phyloP scores from a whole-genome alignment of 169 alveolate species.

The Plasmodium vivax region DNA sequence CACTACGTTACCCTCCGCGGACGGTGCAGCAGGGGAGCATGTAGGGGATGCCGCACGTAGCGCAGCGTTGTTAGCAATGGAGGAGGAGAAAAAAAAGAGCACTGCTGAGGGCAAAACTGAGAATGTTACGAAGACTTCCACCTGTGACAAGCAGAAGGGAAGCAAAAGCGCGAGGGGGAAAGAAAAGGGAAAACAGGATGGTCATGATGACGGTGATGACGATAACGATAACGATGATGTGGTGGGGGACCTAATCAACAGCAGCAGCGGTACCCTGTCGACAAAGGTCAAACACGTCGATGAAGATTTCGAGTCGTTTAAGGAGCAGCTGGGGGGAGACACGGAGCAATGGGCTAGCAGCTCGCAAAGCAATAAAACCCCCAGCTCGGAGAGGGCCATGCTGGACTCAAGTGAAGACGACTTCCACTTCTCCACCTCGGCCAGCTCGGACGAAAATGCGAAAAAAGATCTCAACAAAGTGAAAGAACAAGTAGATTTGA shows the following conservation, averaged over 20 bases:
- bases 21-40: not conserved
- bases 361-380: conserved; percentile 8
- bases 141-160: not conserved
- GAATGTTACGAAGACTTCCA: not conserved
- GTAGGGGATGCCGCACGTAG: not conserved
- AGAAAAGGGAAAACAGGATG: not conserved
- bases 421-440: conserved; percentile 3
- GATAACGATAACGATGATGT: not conserved
- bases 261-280: not conserved
- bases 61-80: not conserved
- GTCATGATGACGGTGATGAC: not conserved
- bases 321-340: not conserved
- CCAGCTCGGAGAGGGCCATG: not conserved
- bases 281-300: not conserved
- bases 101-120: not conserved
- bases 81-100: not conserved
- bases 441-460: conserved; percentile 35
- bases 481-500: conserved; percentile 60
- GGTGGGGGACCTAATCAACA: not conserved
- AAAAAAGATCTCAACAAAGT: conserved; percentile 33
- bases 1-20: not conserved
- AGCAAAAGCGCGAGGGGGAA: not conserved
- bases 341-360: not conserved
- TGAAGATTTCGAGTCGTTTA: conserved; percentile 1
- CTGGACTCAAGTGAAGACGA: conserved; percentile 13